Evolutionary conservation across 2,329 filamentous ascomycete genomes (phyloP).

Genomic region (Tolypocladium nubicola): DNA sequence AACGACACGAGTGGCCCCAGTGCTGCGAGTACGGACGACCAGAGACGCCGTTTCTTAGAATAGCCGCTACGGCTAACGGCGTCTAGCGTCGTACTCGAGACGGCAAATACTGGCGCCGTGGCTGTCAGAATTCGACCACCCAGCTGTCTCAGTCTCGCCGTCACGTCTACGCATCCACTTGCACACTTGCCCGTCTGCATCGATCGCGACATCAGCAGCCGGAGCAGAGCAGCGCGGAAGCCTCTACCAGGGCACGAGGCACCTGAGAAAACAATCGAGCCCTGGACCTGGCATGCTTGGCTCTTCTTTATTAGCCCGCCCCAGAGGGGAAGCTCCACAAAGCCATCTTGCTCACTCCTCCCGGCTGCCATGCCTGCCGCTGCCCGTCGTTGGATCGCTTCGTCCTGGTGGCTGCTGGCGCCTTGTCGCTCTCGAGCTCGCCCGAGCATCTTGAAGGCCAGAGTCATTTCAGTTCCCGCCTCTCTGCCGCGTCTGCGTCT

Average conservation of each 20-base stretch:
- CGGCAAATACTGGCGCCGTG: background rate
- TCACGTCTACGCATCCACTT: background rate
- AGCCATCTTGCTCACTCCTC: background rate
- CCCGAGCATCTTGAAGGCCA: background rate
- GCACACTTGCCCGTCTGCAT: background rate
- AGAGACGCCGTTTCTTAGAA: background rate
- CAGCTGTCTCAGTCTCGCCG: background rate
- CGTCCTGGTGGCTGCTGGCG: background rate
- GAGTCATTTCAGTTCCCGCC: background rate
- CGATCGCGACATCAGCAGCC: background rate
- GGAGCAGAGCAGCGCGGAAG: background rate
- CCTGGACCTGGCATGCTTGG: background rate
- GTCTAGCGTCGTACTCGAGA: background rate
- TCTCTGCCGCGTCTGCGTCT: background rate
- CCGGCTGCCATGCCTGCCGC: no score
- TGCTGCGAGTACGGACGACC: no score
- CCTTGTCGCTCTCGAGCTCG: background rate
- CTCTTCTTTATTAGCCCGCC: background rate
- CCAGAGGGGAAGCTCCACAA: background rate
- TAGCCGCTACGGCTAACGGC: background rate
- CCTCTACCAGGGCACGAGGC: background rate
- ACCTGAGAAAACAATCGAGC: background rate
- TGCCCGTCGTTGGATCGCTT: background rate
- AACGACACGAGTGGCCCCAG: background rate
- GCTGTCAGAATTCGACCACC: background rate